Evolutionary conservation across 2,329 filamentous ascomycete genomes (phyloP).

Genomic region (Venturia nashicola): DNA sequence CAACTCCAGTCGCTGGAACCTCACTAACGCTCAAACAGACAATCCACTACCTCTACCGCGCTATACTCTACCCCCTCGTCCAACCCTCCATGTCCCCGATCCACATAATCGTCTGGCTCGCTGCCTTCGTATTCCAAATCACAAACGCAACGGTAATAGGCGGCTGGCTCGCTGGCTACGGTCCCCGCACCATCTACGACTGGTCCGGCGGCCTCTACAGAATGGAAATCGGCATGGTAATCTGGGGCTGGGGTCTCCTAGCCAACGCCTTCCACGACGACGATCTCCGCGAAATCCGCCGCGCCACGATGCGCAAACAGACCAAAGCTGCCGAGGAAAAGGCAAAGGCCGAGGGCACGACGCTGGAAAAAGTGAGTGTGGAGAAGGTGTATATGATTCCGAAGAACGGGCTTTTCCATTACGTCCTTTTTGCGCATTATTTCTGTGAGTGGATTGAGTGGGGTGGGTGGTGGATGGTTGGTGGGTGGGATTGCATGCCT

Average conservation of each 20-base stretch:
- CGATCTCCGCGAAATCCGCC: slow-evolving; percentile 73
- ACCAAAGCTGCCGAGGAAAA: slow-evolving; percentile 34
- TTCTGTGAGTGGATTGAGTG: slow-evolving; percentile 97
- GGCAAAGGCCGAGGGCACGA: slow-evolving; percentile 20
- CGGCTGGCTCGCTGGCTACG: slow-evolving; percentile 73
- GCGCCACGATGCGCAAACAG: slow-evolving; percentile 52
- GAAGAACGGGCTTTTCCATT: slow-evolving; percentile 67
- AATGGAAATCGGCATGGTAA: slow-evolving; percentile 50
- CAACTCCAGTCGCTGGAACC: neutral
- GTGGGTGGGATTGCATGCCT: slow-evolving; percentile 53
- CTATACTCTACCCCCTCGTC: slow-evolving; percentile 64
- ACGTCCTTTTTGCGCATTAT: slow-evolving; percentile 84
- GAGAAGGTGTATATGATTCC: slow-evolving; percentile 84
- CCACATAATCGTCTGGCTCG: slow-evolving; percentile 53
- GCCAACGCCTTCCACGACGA: slow-evolving; percentile 86
- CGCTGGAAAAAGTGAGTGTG: slow-evolving; percentile 34
- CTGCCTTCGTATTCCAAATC: slow-evolving; percentile 63
- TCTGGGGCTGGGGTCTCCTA: slow-evolving; percentile 67
- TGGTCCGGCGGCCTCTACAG: slow-evolving; percentile 33
- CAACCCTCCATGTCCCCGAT: slow-evolving; percentile 91
- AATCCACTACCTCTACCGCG: slow-evolving; percentile 85
- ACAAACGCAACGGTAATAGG: slow-evolving; percentile 68
- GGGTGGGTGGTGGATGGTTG: slow-evolving; percentile 73
- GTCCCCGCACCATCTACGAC: slow-evolving; percentile 47
- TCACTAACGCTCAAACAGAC: slow-evolving; percentile 30